Percentiles rank a stretch among this genome's conserved stretches.
phyloP scores from a whole-genome alignment of 1,284 basidiomycete species.

The Cystobasidiaceae sp. region DNA sequence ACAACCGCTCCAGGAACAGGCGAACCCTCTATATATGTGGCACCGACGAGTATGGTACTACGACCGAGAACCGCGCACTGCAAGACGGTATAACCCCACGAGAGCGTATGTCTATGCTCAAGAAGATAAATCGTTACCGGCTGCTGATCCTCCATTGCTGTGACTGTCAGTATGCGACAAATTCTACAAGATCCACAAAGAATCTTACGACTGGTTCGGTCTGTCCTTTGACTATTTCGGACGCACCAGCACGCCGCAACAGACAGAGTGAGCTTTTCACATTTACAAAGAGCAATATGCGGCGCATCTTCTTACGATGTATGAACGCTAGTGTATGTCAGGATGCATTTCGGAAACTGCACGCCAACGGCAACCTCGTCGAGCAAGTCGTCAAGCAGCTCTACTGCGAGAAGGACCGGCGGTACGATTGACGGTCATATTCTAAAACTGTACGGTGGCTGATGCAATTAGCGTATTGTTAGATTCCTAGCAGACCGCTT shows the following conservation, averaged over 20 bases:
- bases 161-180: conserved; percentile 79
- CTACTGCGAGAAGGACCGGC: conserved; percentile 82
- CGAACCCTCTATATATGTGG: conserved; percentile 69
- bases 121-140: too few relatives aligned
- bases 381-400: conserved; percentile 84
- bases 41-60: conserved; percentile 98
- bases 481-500: conserved; percentile 93
- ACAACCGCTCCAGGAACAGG: conserved; percentile 53
- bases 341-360: conserved; percentile 76
- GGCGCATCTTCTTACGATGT: too few relatives aligned
- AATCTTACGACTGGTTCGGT: conserved; percentile 94
- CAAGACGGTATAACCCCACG: conserved; percentile 86
- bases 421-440: conserved; percentile 51
- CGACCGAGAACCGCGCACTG: conserved; percentile 93
- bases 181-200: conserved; percentile 81
- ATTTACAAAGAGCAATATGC: too few relatives aligned
- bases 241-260: conserved; percentile 81
- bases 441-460: neutral
- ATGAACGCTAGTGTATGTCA: conserved; percentile 92
- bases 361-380: conserved; percentile 67
- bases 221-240: conserved; percentile 94
- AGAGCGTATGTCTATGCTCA: conserved; percentile 50
- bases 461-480: neutral
- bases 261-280: conserved; percentile 73
- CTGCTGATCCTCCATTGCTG: too few relatives aligned